Evolutionary conservation across 2,329 filamentous ascomycete species (phyloP).

Genomic region (Orbilia quercus): DNA sequence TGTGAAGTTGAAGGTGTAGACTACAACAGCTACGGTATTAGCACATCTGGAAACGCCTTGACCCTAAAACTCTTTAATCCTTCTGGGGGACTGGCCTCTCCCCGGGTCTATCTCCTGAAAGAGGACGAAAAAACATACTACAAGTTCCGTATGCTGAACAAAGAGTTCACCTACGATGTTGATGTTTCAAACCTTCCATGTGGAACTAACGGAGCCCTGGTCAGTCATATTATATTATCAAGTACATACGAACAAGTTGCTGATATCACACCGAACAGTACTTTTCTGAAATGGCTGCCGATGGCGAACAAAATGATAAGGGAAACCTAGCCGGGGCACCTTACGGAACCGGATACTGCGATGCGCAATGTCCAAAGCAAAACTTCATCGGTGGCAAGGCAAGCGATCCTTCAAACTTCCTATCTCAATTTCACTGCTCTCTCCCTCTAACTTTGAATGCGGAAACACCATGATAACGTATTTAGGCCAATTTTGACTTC

Average conservation of each 20-base stretch:
- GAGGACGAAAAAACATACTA: conserved; percentile 64
- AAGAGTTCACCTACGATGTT: conserved; percentile 66
- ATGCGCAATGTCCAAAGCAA: conserved; percentile 64
- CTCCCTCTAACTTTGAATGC: conserved; percentile 51
- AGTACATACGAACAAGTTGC: not conserved
- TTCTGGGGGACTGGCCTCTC: conserved; percentile 61
- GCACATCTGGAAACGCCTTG: conserved; percentile 62
- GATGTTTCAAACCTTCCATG: conserved; percentile 64
- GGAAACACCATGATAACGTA: not conserved
- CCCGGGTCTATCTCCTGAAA: conserved; percentile 66
- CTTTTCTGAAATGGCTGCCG: conserved; percentile 63
- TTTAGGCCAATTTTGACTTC: conserved; percentile 63
- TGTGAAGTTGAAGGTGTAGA: conserved; percentile 69
- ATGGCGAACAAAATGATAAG: conserved; percentile 60
- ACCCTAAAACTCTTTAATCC: conserved; percentile 60
- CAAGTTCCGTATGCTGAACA: conserved; percentile 64
- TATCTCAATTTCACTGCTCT: conserved; percentile 58
- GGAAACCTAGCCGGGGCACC: conserved; percentile 65
- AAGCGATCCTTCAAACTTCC: conserved; percentile 12
- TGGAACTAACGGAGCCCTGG: conserved; percentile 63
- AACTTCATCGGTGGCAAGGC: conserved; percentile 62
- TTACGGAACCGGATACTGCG: conserved; percentile 68
- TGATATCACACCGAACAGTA: conserved; percentile 57
- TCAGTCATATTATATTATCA: not conserved
- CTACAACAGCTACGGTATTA: conserved; percentile 66